Conservation (phyloP, 176 grass and related monocot genomes). For the Eleusine indica region DNA sequence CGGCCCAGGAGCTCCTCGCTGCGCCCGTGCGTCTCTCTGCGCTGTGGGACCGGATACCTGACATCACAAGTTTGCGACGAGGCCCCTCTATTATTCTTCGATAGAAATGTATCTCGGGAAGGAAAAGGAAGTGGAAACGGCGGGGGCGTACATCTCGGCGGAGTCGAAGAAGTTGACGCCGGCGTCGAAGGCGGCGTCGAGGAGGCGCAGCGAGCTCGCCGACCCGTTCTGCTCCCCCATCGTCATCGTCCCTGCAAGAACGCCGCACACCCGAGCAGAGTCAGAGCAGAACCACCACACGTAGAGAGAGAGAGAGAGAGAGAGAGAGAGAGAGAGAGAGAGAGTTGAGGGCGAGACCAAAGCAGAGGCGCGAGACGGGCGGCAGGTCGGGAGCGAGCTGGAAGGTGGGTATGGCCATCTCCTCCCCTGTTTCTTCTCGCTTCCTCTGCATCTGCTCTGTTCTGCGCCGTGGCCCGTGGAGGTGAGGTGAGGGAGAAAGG, state of each 20-base stretch:
- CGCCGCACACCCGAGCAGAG: not conserved
- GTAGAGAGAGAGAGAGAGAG: not conserved
- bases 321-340: not conserved
- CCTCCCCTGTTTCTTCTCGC: not conserved
- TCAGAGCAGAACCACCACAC: not conserved
- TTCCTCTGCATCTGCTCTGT: not conserved
- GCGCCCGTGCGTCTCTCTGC: conserved; percentile 61
- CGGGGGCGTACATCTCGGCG: conserved; percentile 68
- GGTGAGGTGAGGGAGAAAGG: not conserved
- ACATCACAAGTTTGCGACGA: not conserved
- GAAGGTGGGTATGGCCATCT: conserved; percentile 66
- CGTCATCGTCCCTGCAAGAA: conserved; percentile 78
- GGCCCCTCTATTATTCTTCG: not conserved
- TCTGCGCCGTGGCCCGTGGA: no score
- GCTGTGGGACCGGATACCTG: conserved; percentile 71
- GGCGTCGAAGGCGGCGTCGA: conserved; percentile 62
- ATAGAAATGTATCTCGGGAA: not conserved
- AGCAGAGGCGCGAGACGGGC: conserved; percentile 76
- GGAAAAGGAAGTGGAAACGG: not conserved
- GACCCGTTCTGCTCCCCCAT: conserved; percentile 80
- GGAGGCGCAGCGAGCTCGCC: conserved; percentile 67
- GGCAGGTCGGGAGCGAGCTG: conserved; percentile 69
- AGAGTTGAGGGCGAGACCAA: conserved; percentile 35
- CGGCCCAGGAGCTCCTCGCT: conserved; percentile 79
- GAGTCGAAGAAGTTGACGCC: conserved; percentile 89